Evolutionary conservation across 78 protist genomes (phyloP).

Genomic region (Polysphondylium violaceum): DNA sequence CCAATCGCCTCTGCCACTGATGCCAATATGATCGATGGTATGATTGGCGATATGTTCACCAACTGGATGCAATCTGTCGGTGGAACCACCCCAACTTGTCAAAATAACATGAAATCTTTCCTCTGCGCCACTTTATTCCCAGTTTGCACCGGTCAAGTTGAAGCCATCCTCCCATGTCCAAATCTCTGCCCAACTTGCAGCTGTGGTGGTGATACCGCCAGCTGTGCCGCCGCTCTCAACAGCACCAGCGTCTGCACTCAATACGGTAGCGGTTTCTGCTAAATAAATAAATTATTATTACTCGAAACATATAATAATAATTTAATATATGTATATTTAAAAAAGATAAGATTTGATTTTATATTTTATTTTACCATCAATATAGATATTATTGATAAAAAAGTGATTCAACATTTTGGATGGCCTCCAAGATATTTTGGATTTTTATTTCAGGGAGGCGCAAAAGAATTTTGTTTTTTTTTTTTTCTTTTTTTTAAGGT

Average conservation of each 20-base stretch:
- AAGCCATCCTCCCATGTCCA: conserved; percentile 34
- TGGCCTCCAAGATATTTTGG: no score
- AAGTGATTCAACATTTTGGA: no score
- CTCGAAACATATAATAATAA: no score
- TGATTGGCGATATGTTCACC: neutral
- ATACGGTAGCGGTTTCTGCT: conserved; percentile 15
- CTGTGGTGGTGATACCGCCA: conserved; percentile 9
- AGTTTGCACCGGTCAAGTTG: neutral
- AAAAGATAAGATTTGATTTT: no score
- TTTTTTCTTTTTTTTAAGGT: no score
- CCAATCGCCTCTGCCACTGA: conserved; percentile 3
- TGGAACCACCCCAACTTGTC: conserved; percentile 10
- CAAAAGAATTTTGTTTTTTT: no score
- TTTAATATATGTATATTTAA: no score
- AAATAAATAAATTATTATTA: no score
- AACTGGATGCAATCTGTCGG: neutral
- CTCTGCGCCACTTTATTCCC: conserved; percentile 51
- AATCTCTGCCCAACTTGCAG: conserved; percentile 20
- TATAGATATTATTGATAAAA: no score
- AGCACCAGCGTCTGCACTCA: conserved; percentile 13
- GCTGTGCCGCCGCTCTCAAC: conserved; percentile 32
- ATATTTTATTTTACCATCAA: no score
- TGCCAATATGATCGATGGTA: neutral
- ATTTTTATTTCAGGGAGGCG: no score
- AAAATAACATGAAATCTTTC: conserved; percentile 7